A percentile compares a stretch with the other conserved stretches of the same genome.
Evolutionary conservation across 805 yeast genomes (phyloP).

Genomic region (Wickerhamiella galacta): DNA sequence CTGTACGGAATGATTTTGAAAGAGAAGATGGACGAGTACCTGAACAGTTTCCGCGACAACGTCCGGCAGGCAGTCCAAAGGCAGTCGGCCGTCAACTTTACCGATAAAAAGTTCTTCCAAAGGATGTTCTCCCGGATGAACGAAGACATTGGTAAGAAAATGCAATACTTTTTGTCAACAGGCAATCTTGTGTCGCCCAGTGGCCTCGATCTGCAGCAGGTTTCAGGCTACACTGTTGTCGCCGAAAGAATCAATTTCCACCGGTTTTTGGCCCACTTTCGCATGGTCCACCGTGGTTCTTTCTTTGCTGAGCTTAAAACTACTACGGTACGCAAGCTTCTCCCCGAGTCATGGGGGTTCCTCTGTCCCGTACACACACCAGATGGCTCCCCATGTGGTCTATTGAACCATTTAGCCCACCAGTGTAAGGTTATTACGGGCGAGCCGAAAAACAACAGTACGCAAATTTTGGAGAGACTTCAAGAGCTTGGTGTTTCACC

Average conservation of each 20-base stretch:
- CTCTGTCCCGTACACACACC: constrained; percentile 98
- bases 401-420: constrained; percentile 90
- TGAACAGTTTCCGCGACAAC: constrained; percentile 54
- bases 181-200: constrained; percentile 96
- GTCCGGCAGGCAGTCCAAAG: constrained; percentile 67
- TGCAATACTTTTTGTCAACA: constrained; percentile 87
- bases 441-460: constrained; percentile 8
- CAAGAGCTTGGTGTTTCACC: constrained; percentile 70
- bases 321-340: constrained; percentile 85
- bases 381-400: constrained; percentile 98
- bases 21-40: constrained; percentile 89
- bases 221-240: constrained; percentile 93
- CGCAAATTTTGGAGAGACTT: constrained; percentile 27
- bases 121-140: constrained; percentile 64
- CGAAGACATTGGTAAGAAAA: constrained; percentile 86
- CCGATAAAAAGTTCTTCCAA: constrained; percentile 66
- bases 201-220: constrained; percentile 95
- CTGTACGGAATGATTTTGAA: constrained; percentile 91
- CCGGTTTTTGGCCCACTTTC: constrained; percentile 92
- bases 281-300: constrained; percentile 99
- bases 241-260: constrained; percentile 97
- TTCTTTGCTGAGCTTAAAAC: constrained; percentile 97
- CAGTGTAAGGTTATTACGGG: constrained; percentile 74
- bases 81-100: constrained; percentile 63
- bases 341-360: constrained; percentile 99